Conservation (phyloP, 306 rosid species). For the Psophocarpus tetragonolobus region DNA sequence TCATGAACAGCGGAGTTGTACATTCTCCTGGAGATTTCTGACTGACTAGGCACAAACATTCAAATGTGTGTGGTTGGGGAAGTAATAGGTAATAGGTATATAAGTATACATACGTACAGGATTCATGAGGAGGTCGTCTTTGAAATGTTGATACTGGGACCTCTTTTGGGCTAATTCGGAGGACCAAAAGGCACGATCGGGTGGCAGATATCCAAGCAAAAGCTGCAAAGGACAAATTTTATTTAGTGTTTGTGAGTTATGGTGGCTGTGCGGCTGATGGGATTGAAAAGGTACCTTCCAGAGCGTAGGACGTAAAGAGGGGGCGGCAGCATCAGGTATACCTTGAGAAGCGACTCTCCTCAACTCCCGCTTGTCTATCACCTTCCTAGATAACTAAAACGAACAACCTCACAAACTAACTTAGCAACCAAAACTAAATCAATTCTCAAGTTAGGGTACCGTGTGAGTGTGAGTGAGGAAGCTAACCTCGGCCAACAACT, state of each 20-base stretch:
- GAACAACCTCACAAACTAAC: background rate
- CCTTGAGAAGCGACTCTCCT: conserved; percentile 82
- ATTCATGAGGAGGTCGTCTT: conserved; percentile 84
- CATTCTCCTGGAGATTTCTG: conserved; percentile 88
- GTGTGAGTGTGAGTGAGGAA: background rate
- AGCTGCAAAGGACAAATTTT: conserved; percentile 50
- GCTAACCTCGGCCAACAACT: conserved; percentile 73
- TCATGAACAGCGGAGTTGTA: conserved; percentile 48
- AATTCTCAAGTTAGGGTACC: no score
- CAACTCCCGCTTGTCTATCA: conserved; percentile 63
- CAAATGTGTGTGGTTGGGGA: conserved; percentile 38
- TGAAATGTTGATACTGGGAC: conserved; percentile 91
- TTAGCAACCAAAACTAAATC: background rate
- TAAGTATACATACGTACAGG: conserved; percentile 63
- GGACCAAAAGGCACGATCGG: conserved; percentile 78
- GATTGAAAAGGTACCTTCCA: conserved; percentile 72
- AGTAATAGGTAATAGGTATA: conserved; percentile 18
- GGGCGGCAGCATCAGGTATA: conserved; percentile 71
- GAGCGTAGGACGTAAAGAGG: conserved; percentile 81
- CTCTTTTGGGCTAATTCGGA: conserved; percentile 85
- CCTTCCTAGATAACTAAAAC: conserved; percentile 73
- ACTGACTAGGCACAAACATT: conserved; percentile 97
- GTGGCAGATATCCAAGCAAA: conserved; percentile 81
- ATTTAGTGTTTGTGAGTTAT: background rate
- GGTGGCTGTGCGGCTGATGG: background rate